Evolutionary conservation across 805 yeast species (phyloP).

Genomic region (Metschnikowia anglica): DNA sequence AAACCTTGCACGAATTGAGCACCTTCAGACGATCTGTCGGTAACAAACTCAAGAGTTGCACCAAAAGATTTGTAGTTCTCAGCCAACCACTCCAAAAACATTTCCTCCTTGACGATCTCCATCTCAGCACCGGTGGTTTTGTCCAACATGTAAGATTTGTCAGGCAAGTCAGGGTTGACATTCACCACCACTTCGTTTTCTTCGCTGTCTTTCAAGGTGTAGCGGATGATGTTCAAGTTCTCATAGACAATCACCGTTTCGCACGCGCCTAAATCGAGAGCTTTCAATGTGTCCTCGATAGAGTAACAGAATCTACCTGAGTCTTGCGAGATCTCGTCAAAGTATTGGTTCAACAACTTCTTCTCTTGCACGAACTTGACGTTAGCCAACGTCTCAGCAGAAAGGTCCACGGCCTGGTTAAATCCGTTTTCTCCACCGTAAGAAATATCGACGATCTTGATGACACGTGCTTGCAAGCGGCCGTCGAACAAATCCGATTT

Average conservation of each 20-base stretch:
- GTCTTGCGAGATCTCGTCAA: slow-evolving; percentile 97
- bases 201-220: slow-evolving; percentile 78
- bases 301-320: slow-evolving; percentile 98
- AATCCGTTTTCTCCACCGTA: slow-evolving; percentile 99
- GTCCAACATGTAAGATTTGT: slow-evolving; percentile 75
- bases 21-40: slow-evolving; percentile 97
- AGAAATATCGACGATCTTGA: slow-evolving; percentile 93
- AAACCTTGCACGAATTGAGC: slow-evolving; percentile 97
- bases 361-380: slow-evolving; percentile 98
- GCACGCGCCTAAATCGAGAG: slow-evolving; percentile 93
- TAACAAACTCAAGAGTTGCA: slow-evolving; percentile 93
- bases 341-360: slow-evolving; percentile 86
- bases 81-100: slow-evolving; percentile 95
- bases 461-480: slow-evolving; percentile 82
- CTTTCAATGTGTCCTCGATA: slow-evolving; percentile 93
- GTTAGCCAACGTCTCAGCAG: slow-evolving; percentile 94
- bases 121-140: slow-evolving; percentile 86
- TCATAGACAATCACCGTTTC: slow-evolving; percentile 92
- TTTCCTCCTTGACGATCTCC: slow-evolving; percentile 82
- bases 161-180: slow-evolving; percentile 69
- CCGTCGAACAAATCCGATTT: slow-evolving; percentile 91
- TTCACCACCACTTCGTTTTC: slow-evolving; percentile 74
- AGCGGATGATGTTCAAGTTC: slow-evolving; percentile 82
- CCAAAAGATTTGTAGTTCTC: slow-evolving; percentile 94
- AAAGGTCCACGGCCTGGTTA: slow-evolving; percentile 97